A percentile compares a stretch with the other conserved stretches of the same genome.
Evolutionary conservation across 345 rosid genomes (phyloP).

Genomic region (Dipteronia dyeriana): DNA sequence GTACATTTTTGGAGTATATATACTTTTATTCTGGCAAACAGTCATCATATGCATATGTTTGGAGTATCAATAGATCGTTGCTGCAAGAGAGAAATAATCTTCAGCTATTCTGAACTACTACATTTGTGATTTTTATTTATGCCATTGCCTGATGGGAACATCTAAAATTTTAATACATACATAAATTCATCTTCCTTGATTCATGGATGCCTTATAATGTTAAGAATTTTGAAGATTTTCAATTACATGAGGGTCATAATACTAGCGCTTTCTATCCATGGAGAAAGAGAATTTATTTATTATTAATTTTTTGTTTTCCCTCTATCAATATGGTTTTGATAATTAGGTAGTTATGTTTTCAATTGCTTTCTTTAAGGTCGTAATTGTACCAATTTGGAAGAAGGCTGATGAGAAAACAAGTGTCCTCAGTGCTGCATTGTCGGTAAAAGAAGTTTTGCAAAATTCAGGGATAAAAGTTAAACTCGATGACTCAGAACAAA

Average conservation of each 20-base stretch:
- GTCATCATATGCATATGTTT: neutral
- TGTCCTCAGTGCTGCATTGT: constrained; percentile 71
- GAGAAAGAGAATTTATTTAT: neutral
- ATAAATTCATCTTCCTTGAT: neutral
- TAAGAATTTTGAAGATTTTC: constrained; percentile 2
- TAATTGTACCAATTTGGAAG: constrained; percentile 91
- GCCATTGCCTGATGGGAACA: neutral
- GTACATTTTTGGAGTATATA: neutral
- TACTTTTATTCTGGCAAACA: neutral
- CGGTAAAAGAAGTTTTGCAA: constrained; percentile 60
- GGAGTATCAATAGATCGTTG: neutral
- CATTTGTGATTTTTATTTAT: neutral
- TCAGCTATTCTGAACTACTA: neutral
- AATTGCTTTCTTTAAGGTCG: constrained; percentile 46
- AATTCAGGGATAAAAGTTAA: constrained; percentile 74
- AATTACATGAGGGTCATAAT: neutral
- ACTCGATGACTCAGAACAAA: constrained; percentile 83
- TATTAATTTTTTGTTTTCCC: neutral
- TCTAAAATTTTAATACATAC: neutral
- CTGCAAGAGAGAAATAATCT: neutral
- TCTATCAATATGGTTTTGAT: neutral
- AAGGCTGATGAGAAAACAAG: constrained; percentile 69
- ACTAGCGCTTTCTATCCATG: neutral
- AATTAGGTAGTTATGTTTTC: constrained; percentile 5
- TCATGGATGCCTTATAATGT: neutral